These are phyloP conservation scores for Rhodotorula sp. DNA, from an alignment of 1,284 basidiomycete species.

Conservation along the genomic window DNA sequence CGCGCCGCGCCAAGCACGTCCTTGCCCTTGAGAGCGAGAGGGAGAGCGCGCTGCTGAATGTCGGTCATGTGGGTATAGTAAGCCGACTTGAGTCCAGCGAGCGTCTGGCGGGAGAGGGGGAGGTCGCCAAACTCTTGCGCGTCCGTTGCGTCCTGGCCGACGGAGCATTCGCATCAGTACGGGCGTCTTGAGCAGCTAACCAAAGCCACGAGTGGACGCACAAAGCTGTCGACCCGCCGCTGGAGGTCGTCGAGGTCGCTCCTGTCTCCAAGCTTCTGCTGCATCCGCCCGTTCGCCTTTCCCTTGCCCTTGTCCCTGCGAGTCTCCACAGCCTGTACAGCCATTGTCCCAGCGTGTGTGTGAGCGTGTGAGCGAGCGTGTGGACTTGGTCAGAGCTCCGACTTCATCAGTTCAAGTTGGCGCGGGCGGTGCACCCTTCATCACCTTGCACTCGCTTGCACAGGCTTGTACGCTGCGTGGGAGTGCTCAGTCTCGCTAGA, in stretches of 20 bases:
- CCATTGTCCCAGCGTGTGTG: not conserved
- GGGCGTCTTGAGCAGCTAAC: slow-evolving; percentile 55
- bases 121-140: slow-evolving; percentile 48
- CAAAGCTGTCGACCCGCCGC: slow-evolving; percentile 15
- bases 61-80: slow-evolving; percentile 85
- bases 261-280: slow-evolving; percentile 12
- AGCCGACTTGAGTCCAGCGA: slow-evolving; percentile 72
- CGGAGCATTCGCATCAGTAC: not conserved
- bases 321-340: not conserved
- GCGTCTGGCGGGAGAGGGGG: slow-evolving; percentile 44
- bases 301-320: not conserved
- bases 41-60: slow-evolving; percentile 66
- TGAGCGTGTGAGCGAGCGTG: not conserved
- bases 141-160: not conserved
- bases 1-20: slow-evolving; percentile 74
- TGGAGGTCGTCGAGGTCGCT: slow-evolving; percentile 17
- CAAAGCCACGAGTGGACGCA: slow-evolving; percentile 34
- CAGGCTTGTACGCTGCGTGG: too few species aligned
- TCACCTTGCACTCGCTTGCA: too few species aligned
- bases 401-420: not conserved
- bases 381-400: not conserved
- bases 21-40: slow-evolving; percentile 62
- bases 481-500: too few species aligned
- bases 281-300: not conserved
- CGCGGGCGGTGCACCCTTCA: not conserved